Evolutionary conservation across 2,329 filamentous ascomycete genomes (phyloP).

Genomic region (Beauveria rudraprayagi): DNA sequence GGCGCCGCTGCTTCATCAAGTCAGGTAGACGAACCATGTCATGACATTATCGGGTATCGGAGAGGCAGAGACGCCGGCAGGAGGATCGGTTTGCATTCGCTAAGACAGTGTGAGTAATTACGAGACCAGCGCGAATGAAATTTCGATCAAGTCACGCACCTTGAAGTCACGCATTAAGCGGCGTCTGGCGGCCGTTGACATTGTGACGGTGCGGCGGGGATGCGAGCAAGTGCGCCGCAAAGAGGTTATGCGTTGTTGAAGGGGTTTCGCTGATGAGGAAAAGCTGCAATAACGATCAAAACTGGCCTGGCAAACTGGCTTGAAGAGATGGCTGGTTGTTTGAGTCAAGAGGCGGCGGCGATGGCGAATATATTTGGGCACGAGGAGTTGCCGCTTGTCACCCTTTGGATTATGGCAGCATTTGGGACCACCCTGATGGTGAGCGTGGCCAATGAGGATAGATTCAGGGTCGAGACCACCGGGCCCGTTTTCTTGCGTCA

Average conservation of each 20-base stretch:
- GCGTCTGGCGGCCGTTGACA: conserved; percentile 89
- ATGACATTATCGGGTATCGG: conserved; percentile 95
- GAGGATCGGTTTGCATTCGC: conserved; percentile 99
- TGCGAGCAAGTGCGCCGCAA: conserved; percentile 8
- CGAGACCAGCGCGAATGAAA: conserved; percentile 11
- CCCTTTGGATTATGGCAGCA: conserved; percentile 9
- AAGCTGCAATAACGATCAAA: neutral
- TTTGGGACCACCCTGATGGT: conserved; percentile 7
- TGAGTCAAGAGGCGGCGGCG: neutral
- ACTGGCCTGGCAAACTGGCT: neutral
- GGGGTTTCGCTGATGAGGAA: neutral
- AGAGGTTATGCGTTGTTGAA: neutral
- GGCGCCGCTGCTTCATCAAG: neutral
- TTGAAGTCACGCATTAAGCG: conserved; percentile 99
- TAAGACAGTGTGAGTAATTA: conserved; percentile 29
- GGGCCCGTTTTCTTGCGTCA: conserved; percentile 1
- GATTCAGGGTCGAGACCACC: neutral
- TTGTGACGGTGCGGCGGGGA: conserved; percentile 19
- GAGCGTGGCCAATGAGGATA: conserved; percentile 6
- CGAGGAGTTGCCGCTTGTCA: conserved; percentile 5
- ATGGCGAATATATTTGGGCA: conserved; percentile 1
- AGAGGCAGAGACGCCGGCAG: conserved; percentile 91
- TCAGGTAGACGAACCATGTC: conserved; percentile 62
- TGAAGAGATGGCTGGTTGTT: neutral
- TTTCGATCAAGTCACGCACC: conserved; percentile 44